Base-by-base conservation (phyloP, 1,284 basidiomycete species). In the Ceratobasidium sp. region DNA sequence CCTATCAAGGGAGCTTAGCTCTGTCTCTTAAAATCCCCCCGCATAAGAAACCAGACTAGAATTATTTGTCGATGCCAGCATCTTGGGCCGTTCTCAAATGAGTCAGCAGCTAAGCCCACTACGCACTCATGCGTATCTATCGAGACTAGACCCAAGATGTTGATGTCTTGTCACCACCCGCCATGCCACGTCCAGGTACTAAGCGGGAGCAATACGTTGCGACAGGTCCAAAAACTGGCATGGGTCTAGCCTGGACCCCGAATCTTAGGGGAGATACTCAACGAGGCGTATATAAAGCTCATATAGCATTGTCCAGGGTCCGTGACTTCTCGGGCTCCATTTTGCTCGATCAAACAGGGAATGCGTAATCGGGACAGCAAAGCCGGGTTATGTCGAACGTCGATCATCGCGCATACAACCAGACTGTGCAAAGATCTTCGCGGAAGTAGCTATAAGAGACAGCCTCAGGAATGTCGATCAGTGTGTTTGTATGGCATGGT, bases 101-200 rank as follows among this genome's bases (percentile, higher is more conserved):
- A 49, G 64, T 49, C 64, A 49, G 63, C 63, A 44, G n/a, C 64
- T 49, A 46, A 67, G n/a, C 46, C 64, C 7, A 49, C 44, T 49
- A 33, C 23, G 44, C 44, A 26, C 18, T 10, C 9, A 6, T 26
- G 2, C 28, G 40, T 44, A n/a, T 28, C 23, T 12, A 46, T 40
- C 20, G 23, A 49, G 64, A 46, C 61, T n/a, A 64, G 61, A 64
- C 44, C 46, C 64, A 46, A 33, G 23, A 49, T 26, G 61, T 26
- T 23, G 64, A 49, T 67, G 15, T 26, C 28, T 49, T 7, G 64
- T 18, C 46, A n/a, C 64, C 46, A 9, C 26, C 39, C 44, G 18
- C 39, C 44, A 23, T 67, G 40, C 61, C n/a, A 64, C 39, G 42
- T 49, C 46, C 64, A 39, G 64, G 28, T 67, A 67, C 64, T 64